phyloP scores from a whole-genome alignment of 805 yeast species.

The Lachancea sp. region DNA sequence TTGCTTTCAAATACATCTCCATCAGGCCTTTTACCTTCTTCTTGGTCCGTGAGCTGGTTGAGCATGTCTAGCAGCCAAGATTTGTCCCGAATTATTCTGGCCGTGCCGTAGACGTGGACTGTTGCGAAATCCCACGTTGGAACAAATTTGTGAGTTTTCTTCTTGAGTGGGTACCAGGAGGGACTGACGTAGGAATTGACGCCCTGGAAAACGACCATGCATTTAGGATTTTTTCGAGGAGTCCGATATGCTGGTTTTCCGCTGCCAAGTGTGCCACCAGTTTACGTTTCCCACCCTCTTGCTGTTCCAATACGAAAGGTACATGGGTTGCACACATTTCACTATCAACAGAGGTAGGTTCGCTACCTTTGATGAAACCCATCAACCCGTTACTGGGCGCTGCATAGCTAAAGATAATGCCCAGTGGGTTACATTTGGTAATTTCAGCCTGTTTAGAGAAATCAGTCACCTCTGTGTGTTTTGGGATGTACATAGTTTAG shows the following conservation, averaged over 20 bases:
- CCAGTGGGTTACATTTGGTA: constrained; percentile 47
- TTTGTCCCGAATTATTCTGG: constrained; percentile 37
- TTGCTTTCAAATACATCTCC: constrained; percentile 25
- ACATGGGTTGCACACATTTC: constrained; percentile 46
- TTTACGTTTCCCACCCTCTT: constrained; percentile 33
- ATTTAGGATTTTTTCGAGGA: constrained; percentile 36
- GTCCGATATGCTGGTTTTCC: constrained; percentile 44
- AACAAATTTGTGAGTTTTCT: constrained; percentile 52
- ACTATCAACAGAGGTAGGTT: constrained; percentile 24
- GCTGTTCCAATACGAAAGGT: constrained; percentile 43
- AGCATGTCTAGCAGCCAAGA: constrained; percentile 43
- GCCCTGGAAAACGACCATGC: constrained; percentile 48
- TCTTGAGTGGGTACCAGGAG: constrained; percentile 50
- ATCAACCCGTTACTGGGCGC: not conserved
- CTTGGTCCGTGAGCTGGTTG: constrained; percentile 39
- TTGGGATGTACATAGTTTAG: no score
- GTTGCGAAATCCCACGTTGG: constrained; percentile 65
- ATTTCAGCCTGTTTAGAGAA: constrained; percentile 38
- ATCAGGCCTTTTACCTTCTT: constrained; percentile 39
- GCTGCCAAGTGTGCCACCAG: constrained; percentile 52
- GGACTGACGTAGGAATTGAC: constrained; percentile 51
- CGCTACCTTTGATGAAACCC: constrained; percentile 13
- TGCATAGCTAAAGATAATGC: constrained; percentile 35
- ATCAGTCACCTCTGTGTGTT: constrained; percentile 20
- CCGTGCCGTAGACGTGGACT: constrained; percentile 50